These are phyloP conservation scores for Amniculicola lignicola DNA, from an alignment of 495 filamentous ascomycete species.

Conservation along the genomic window DNA sequence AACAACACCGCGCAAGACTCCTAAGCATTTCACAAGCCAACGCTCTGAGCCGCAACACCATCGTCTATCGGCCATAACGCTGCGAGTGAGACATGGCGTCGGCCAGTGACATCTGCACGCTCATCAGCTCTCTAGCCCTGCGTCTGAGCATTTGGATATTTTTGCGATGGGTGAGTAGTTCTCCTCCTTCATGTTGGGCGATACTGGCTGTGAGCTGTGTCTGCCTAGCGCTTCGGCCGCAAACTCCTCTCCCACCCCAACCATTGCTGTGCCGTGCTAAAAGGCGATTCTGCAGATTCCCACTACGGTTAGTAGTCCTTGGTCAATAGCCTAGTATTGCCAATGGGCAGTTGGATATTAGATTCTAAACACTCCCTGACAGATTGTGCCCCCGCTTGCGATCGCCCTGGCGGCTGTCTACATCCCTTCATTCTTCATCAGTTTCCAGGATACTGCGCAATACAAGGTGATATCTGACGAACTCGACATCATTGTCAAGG, in stretches of 20 bases:
- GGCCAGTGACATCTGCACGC: constrained; percentile 35
- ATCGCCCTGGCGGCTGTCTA: constrained; percentile 72
- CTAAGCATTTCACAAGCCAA: neutral
- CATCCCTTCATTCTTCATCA: constrained; percentile 61
- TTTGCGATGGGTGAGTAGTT: constrained; percentile 85
- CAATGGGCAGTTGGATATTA: too few species aligned
- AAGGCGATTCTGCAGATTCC: constrained; percentile 30
- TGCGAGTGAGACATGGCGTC: constrained; percentile 13
- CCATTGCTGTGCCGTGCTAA: constrained; percentile 10
- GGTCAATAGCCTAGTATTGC: constrained; percentile 27
- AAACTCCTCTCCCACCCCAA: neutral
- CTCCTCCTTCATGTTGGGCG: too few species aligned
- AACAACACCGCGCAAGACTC: neutral
- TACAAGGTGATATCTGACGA: constrained; percentile 60
- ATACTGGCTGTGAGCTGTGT: neutral
- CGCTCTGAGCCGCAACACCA: constrained; percentile 22
- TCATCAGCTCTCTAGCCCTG: constrained; percentile 59
- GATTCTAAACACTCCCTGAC: constrained; percentile 39
- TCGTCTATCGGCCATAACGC: constrained; percentile 8
- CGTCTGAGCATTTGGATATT: constrained; percentile 68
- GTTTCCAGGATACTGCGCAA: constrained; percentile 54
- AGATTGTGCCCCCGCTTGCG: constrained; percentile 54
- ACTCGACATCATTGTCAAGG: constrained; percentile 57
- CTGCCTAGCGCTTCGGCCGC: neutral
- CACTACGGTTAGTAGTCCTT: constrained; percentile 26